phyloP scores from a whole-genome alignment of 345 rosid species.

The Arabidopsis arenosa region DNA sequence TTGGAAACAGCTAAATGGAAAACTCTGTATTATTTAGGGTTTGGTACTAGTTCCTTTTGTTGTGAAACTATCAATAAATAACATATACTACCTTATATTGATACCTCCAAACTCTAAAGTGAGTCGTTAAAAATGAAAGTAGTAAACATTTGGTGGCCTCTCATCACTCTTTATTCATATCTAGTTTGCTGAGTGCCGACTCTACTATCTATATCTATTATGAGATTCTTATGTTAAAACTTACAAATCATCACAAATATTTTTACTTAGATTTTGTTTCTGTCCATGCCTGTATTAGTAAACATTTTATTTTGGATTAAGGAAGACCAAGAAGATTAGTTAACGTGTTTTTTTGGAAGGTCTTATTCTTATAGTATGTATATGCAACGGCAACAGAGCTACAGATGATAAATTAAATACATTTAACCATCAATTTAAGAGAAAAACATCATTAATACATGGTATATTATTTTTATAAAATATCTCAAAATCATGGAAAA shows the following conservation, averaged over 20 bases:
- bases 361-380: not conserved
- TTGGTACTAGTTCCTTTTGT: constrained; percentile 25
- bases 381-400: not conserved
- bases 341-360: not conserved
- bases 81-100: not conserved
- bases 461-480: not conserved
- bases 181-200: constrained; percentile 13
- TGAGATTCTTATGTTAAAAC: not conserved
- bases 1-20: constrained; percentile 10
- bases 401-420: not conserved
- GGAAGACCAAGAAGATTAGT: not conserved
- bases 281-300: not conserved
- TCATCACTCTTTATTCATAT: constrained; percentile 18
- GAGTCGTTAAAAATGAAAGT: not conserved
- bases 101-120: not conserved
- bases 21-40: constrained; percentile 16
- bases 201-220: constrained; percentile 7
- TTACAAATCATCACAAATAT: not conserved
- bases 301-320: no score
- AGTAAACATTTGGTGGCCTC: constrained; percentile 21
- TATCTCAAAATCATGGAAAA: not conserved
- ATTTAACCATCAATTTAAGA: not conserved
- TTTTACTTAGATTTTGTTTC: not conserved
- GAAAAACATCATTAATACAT: not conserved
- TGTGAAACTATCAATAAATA: constrained; percentile 24